These are phyloP conservation scores for Fusarium nematophilum DNA, from an alignment of 2,329 filamentous ascomycete genomes.

Conservation along the genomic window DNA sequence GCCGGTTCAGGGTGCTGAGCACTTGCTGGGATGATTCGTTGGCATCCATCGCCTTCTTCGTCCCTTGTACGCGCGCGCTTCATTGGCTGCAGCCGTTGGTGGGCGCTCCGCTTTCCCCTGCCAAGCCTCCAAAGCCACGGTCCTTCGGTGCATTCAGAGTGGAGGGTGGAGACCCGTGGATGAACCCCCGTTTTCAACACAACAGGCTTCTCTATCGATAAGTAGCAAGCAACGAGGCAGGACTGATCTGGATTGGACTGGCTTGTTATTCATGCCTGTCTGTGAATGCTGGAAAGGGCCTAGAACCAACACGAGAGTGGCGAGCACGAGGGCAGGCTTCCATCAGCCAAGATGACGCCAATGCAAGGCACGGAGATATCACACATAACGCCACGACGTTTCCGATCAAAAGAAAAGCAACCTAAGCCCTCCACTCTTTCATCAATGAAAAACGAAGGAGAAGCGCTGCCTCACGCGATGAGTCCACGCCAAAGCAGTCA, in stretches of 20 bases:
- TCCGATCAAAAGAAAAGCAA: constrained; percentile 17
- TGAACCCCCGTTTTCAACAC: constrained; percentile 24
- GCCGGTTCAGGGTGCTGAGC: constrained; percentile 20
- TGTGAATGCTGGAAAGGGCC: constrained; percentile 23
- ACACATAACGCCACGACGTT: constrained; percentile 34
- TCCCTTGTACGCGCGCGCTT: constrained; percentile 31
- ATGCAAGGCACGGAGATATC: constrained; percentile 39
- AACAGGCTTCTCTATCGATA: constrained; percentile 28
- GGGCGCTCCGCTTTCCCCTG: constrained; percentile 29
- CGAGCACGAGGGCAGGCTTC: neutral
- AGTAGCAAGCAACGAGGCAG: neutral
- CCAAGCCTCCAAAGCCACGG: constrained; percentile 32
- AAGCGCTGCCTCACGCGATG: constrained; percentile 25
- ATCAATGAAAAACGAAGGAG: constrained; percentile 35
- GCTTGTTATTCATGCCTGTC: constrained; percentile 32
- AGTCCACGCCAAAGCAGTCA: constrained; percentile 29
- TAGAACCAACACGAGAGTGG: constrained; percentile 29
- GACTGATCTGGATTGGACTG: constrained; percentile 28
- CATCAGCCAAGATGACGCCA: constrained; percentile 20
- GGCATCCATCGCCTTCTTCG: constrained; percentile 7
- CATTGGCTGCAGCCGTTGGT: constrained; percentile 33
- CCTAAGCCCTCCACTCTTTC: too few relatives aligned
- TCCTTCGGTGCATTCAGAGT: constrained; percentile 12
- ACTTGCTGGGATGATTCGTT: constrained; percentile 32
- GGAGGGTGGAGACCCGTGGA: too few relatives aligned